phyloP scores from a whole-genome alignment of 768 basidiomycete genomes.

The Tremella fuciformis region DNA sequence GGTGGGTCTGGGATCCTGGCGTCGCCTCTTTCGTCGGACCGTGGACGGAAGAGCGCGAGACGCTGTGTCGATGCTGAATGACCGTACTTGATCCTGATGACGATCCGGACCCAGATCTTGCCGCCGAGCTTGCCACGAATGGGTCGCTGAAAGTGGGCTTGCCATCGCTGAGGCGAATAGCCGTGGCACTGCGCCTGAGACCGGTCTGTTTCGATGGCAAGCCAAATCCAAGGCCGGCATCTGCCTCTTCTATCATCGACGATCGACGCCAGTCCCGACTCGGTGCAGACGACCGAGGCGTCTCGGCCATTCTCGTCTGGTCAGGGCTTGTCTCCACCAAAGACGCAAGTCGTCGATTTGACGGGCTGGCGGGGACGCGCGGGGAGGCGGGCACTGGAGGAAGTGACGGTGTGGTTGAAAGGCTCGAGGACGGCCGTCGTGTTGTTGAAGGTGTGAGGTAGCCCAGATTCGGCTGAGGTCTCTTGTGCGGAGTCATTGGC shows the following conservation, averaged over 20 bases:
- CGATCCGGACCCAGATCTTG: background rate
- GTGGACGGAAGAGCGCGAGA: slow-evolving; percentile 21
- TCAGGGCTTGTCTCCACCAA: background rate
- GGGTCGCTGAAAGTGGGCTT: slow-evolving; percentile 2
- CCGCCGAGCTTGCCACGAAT: background rate
- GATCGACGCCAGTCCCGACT: slow-evolving; percentile 1
- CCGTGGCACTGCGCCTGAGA: slow-evolving; percentile 15
- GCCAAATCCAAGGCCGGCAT: slow-evolving; percentile 20
- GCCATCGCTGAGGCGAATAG: slow-evolving; percentile 7
- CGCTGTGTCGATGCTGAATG: slow-evolving; percentile 4
- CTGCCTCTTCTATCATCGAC: background rate
- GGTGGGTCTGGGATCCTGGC: background rate
- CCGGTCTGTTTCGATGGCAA: slow-evolving; percentile 8
- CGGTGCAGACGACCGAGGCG: background rate
- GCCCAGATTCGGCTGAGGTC: slow-evolving; percentile 35
- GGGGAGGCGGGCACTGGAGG: slow-evolving; percentile 36
- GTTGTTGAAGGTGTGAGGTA: slow-evolving; percentile 37
- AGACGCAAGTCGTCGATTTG: background rate
- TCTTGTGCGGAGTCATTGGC: slow-evolving; percentile 39
- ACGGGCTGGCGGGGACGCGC: slow-evolving; percentile 6
- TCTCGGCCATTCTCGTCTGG: background rate
- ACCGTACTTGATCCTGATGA: slow-evolving; percentile 3
- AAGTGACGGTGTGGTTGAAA: slow-evolving; percentile 24
- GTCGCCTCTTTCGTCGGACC: background rate
- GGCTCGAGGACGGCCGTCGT: slow-evolving; percentile 21